phyloP scores from a whole-genome alignment of 805 yeast species.

The Starmerella ratchasimensis region DNA sequence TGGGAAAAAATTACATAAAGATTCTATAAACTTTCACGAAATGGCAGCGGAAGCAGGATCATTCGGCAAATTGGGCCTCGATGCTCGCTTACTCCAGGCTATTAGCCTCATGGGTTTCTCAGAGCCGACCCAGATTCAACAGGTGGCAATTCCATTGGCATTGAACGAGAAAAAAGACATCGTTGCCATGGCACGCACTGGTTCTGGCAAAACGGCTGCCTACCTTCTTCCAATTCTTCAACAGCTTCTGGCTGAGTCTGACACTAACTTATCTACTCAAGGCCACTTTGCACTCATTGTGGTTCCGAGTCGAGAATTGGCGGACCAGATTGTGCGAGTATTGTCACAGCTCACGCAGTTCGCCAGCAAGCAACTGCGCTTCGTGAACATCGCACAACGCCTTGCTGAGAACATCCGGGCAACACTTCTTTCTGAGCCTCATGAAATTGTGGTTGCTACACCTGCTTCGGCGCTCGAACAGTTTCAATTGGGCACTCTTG shows the following conservation, averaged over 20 bases:
- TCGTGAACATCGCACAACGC: constrained; percentile 51
- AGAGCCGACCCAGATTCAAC: constrained; percentile 81
- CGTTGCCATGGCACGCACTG: constrained; percentile 87
- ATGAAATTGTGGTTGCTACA: constrained; percentile 74
- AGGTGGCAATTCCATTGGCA: constrained; percentile 85
- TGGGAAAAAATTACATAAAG: no score
- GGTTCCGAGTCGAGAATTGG: constrained; percentile 87
- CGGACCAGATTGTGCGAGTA: constrained; percentile 69
- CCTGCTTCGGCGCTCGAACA: constrained; percentile 60
- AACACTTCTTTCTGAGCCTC: constrained; percentile 56
- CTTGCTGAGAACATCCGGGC: constrained; percentile 55
- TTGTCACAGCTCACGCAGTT: constrained; percentile 52
- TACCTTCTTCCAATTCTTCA: constrained; percentile 80
- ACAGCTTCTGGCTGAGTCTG: constrained; percentile 39
- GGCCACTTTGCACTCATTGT: constrained; percentile 42
- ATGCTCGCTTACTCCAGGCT: constrained; percentile 74
- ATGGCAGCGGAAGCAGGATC: no score
- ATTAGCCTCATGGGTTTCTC: constrained; percentile 64
- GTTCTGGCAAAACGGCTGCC: constrained; percentile 91
- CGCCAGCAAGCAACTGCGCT: constrained; percentile 51
- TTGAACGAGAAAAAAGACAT: constrained; percentile 81
- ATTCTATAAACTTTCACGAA: no score
- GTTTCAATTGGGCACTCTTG: constrained; percentile 33
- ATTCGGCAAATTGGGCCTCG: constrained; percentile 72
- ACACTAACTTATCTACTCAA: constrained; percentile 11